Evolutionary conservation across 768 basidiomycete genomes (phyloP).

Genomic region (Cyathus striatus): DNA sequence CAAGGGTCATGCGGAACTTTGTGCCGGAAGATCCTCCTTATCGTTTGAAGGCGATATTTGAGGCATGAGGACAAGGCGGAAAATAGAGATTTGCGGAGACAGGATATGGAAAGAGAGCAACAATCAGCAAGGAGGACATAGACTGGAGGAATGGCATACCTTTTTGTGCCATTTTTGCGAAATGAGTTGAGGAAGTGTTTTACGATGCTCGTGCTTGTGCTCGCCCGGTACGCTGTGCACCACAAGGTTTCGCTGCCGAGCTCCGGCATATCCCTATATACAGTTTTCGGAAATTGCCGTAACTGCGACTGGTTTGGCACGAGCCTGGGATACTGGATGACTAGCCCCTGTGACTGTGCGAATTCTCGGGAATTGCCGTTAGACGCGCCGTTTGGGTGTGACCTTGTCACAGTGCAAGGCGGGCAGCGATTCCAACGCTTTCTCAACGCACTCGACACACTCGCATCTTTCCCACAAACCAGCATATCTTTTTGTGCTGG

Average conservation of each 20-base stretch:
- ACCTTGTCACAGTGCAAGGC: too few relatives aligned
- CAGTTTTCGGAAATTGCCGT: conserved; percentile 22
- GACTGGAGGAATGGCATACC: not conserved
- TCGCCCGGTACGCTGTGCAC: conserved; percentile 8
- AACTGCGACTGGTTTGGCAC: too few relatives aligned
- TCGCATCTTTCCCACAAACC: too few relatives aligned
- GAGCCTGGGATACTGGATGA: too few relatives aligned
- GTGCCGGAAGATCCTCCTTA: conserved; percentile 77
- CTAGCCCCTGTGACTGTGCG: too few relatives aligned
- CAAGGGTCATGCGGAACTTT: conserved; percentile 93
- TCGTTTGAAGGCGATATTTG: conserved; percentile 9
- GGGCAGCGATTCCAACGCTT: too few relatives aligned
- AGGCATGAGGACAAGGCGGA: not conserved
- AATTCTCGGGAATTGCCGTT: too few relatives aligned
- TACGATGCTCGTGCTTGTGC: conserved; percentile 12
- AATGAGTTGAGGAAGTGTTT: conserved; percentile 22
- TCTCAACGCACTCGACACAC: too few relatives aligned
- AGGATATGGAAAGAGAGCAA: conserved; percentile 3
- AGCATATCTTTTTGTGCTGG: too few relatives aligned
- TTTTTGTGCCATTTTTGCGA: conserved; percentile 29
- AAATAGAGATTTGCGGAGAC: too few relatives aligned
- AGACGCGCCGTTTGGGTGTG: too few relatives aligned
- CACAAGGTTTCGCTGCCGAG: conserved; percentile 21
- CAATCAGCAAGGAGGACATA: conserved; percentile 3
- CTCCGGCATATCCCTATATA: conserved; percentile 13